Conservation (phyloP, 2,329 filamentous ascomycete species). For the Chaetomiaceae sp. region DNA sequence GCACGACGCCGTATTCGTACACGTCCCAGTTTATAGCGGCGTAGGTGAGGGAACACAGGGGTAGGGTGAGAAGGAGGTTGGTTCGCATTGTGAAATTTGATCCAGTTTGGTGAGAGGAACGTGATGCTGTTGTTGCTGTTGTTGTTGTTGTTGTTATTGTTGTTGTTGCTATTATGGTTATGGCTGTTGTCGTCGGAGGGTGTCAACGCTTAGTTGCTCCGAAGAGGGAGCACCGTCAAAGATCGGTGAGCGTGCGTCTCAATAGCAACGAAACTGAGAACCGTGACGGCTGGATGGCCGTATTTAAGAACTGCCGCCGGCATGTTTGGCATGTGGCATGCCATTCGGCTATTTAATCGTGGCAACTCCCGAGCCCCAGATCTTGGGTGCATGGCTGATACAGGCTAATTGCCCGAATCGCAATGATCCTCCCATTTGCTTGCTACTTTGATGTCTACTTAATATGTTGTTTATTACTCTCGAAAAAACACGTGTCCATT, state of each 20-base stretch:
- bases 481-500: conserved; percentile 21
- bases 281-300: neutral
- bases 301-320: conserved; percentile 7
- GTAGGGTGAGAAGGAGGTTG: neutral
- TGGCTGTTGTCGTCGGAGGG: neutral
- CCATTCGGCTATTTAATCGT: conserved; percentile 8
- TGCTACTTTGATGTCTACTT: neutral
- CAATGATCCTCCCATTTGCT: neutral
- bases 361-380: conserved; percentile 12
- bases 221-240: neutral
- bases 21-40: conserved; percentile 31
- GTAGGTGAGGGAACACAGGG: neutral
- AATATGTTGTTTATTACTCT: conserved; percentile 15
- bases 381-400: conserved; percentile 8
- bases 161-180: neutral
- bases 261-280: neutral
- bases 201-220: neutral
- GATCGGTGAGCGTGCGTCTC: neutral
- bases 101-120: neutral
- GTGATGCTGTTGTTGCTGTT: neutral
- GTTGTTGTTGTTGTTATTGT: neutral
- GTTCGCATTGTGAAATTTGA: neutral
- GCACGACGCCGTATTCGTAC: conserved; percentile 27
- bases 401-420: conserved; percentile 20
- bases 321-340: neutral